Percentiles rank a stretch among this genome's conserved stretches.
Conservation (phyloP, 257 asterid species). For the Galeopsis tetrahit region DNA sequence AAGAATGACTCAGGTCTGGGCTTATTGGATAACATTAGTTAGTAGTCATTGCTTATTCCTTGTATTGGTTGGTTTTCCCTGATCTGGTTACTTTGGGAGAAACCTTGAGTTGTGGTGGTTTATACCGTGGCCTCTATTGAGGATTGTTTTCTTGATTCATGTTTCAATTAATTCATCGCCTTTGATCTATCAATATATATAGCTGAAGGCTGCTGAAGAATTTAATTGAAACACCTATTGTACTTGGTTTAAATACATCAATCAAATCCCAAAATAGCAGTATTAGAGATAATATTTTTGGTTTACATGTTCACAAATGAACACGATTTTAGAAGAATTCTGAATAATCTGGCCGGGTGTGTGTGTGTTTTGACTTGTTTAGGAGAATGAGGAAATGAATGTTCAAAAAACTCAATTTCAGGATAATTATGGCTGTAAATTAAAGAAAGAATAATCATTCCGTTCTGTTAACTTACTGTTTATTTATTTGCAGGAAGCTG, state of each 20-base stretch:
- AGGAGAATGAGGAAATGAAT: conserved; percentile 41
- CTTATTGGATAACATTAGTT: too few relatives aligned
- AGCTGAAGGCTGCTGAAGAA: conserved; percentile 3
- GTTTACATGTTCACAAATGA: not conserved
- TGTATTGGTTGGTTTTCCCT: too few relatives aligned
- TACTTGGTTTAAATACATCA: not conserved
- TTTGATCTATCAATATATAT: too few relatives aligned
- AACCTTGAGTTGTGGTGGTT: too few relatives aligned
- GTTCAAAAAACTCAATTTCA: conserved; percentile 27
- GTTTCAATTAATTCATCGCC: too few relatives aligned
- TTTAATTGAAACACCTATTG: not conserved
- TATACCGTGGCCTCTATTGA: too few relatives aligned
- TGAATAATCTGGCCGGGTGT: not conserved
- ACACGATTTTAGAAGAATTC: not conserved
- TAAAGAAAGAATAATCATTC: not conserved
- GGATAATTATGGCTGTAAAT: conserved; percentile 13
- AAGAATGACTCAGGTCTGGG: too few relatives aligned
- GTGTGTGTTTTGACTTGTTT: conserved; percentile 26
- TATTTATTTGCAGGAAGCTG: conserved; percentile 37
- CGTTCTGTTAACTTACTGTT: not conserved
- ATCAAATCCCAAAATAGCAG: not conserved
- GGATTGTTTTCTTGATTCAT: too few relatives aligned
- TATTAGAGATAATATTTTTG: not conserved
- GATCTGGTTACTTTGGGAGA: too few relatives aligned
- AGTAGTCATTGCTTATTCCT: too few relatives aligned